Base-by-base conservation (phyloP, 2,329 filamentous ascomycete species). In the Helotiales sp. region DNA sequence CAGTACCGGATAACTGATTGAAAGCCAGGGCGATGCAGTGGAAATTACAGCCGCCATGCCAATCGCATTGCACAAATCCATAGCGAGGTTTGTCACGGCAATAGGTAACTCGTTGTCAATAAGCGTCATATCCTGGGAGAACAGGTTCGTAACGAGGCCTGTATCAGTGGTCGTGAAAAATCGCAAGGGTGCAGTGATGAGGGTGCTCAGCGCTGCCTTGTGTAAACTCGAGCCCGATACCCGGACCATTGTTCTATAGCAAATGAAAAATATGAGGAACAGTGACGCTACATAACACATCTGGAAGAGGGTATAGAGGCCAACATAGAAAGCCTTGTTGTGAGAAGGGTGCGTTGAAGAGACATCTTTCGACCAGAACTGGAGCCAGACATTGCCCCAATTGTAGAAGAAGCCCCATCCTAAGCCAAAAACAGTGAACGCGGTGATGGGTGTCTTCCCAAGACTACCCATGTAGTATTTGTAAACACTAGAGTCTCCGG, bases 261-360 rank as follows among this genome's bases (percentile, higher is more conserved):
- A 59, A 11, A 74, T 67, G 5, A 73, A 68, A 8, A 74, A 49
- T 22, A 66, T 55, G 17, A 72, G 73, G 61, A 62, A 73, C 49
- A 76, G 67, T 24, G 72, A 72, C 17, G 75, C 54, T 10, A 76
- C 49, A 52, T 64, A 71, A 30, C 69, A 70, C 17, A 75, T 65
- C 61, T 76, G 74, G 55, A 77, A 66, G 10, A 75, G 45, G 20
- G 75, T 69, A 63, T 77, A 77, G 34, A 76, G 69, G 3, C 74
- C 73, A 15, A 69, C 69, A 34, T 75, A 76, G 63, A 74, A 76
- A 10, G 70, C 60, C n/a, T 70, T 60, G 34, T 70, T 65, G 54
- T 75, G 72, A 22, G 60, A 28, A 15, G 72, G 70, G 58, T 73
- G 67, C 20, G 61, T 8, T 11, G 67, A 69, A 32, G 61, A 45